A percentile compares a stretch with the other conserved stretches of the same genome.
Evolutionary conservation across 306 rosid species (phyloP).

Genomic region (Citrullus colocynthis): DNA sequence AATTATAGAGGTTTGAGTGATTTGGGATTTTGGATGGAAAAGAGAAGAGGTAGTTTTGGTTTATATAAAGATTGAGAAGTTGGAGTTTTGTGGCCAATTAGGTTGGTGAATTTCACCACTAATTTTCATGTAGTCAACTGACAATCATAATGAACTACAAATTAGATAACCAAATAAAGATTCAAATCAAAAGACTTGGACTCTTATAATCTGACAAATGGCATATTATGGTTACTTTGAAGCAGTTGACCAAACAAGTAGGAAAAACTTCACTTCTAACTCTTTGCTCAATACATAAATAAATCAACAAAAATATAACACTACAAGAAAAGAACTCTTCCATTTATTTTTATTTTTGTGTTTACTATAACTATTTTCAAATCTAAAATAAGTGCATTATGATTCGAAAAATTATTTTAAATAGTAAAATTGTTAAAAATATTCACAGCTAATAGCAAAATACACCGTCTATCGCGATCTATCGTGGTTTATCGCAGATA

Average conservation of each 20-base stretch:
- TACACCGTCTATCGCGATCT: too few relatives aligned
- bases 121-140: not conserved
- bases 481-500: too few relatives aligned
- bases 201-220: not conserved
- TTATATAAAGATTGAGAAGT: not conserved
- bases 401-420: not conserved
- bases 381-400: too few relatives aligned
- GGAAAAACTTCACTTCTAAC: not conserved
- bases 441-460: too few relatives aligned
- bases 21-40: not conserved
- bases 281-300: not conserved
- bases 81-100: not conserved
- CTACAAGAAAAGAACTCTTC: too few relatives aligned
- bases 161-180: conserved; percentile 1
- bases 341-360: not conserved
- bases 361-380: not conserved
- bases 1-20: not conserved
- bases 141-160: not conserved
- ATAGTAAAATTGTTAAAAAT: too few relatives aligned
- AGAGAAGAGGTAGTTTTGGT: not conserved
- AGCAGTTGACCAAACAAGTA: not conserved
- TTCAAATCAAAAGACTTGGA: not conserved
- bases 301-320: too few relatives aligned
- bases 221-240: not conserved
- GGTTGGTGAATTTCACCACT: not conserved